A percentile compares a stretch with the other conserved stretches of the same genome.
phyloP scores from a whole-genome alignment of 73 alveolate genomes.

The Blepharisma japonicum region DNA sequence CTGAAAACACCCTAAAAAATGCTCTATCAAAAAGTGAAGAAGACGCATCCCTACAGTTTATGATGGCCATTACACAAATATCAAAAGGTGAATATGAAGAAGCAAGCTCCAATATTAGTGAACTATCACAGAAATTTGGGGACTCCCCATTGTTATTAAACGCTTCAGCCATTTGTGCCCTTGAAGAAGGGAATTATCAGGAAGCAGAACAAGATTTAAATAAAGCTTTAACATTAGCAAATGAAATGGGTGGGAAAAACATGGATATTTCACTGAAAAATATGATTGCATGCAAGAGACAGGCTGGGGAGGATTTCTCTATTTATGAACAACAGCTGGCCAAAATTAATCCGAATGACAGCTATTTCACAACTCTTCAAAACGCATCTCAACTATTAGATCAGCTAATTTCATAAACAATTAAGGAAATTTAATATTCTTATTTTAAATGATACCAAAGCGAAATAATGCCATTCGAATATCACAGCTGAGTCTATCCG shows the following conservation, averaged over 20 bases:
- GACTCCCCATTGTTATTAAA: neutral
- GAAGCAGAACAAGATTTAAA: conserved; percentile 5
- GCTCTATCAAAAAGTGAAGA: neutral
- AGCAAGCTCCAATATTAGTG: neutral
- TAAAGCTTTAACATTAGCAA: neutral
- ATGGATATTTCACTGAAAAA: neutral
- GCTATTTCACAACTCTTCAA: no score
- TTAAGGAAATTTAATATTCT: no score
- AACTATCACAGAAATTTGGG: neutral
- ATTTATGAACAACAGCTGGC: neutral
- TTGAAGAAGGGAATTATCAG: conserved; percentile 17
- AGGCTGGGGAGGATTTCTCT: neutral
- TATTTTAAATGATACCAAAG: no score
- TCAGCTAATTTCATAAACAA: no score
- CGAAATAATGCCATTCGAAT: no score
- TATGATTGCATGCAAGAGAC: conserved; percentile 16
- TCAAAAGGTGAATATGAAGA: conserved; percentile 23
- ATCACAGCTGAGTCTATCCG: no score
- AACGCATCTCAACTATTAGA: no score
- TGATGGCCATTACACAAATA: neutral
- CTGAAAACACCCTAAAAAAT: neutral
- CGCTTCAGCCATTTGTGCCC: neutral
- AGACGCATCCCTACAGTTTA: neutral
- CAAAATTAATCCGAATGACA: no score
- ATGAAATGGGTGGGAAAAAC: neutral